Percentiles rank a stretch among this genome's conserved stretches.
These are phyloP conservation scores for Parastagonospora nodorum DNA, from an alignment of 2,329 filamentous ascomycete genomes.

Conservation along the genomic window DNA sequence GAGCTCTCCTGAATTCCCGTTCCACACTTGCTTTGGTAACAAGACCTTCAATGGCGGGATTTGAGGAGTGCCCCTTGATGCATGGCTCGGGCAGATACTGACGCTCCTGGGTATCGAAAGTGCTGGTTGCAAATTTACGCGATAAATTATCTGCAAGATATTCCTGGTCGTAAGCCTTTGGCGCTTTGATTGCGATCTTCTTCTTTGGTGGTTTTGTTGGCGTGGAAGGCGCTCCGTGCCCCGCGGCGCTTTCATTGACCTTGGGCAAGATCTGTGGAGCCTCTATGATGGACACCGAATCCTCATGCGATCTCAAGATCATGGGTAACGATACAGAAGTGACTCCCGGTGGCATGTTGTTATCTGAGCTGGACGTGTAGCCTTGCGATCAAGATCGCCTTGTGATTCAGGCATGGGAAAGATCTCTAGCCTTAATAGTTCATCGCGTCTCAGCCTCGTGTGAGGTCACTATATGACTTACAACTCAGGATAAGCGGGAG, in stretches of 20 bases:
- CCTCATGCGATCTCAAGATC: no score
- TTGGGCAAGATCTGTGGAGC: no score
- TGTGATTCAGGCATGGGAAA: no score
- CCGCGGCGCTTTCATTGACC: not conserved
- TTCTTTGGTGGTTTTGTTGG: not conserved
- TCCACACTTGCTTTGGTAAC: conserved; percentile 2
- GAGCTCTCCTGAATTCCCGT: conserved; percentile 1
- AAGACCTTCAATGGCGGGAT: not conserved
- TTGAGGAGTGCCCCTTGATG: not conserved
- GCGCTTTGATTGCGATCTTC: not conserved
- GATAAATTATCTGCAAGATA: not conserved
- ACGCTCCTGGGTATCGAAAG: conserved; percentile 4
- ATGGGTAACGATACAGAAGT: no score
- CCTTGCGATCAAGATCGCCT: no score
- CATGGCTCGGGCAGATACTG: conserved; percentile 5
- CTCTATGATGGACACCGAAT: no score
- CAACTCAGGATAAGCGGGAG: no score
- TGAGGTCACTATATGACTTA: no score
- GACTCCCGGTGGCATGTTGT: no score
- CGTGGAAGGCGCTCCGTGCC: not conserved
- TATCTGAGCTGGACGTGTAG: no score
- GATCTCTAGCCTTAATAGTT: no score
- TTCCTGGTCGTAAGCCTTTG: not conserved
- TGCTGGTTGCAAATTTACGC: conserved; percentile 1
- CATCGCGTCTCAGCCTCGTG: no score